Base-by-base conservation (phyloP, 139 green algal species). In the Tetradesmus obliquus region DNA sequence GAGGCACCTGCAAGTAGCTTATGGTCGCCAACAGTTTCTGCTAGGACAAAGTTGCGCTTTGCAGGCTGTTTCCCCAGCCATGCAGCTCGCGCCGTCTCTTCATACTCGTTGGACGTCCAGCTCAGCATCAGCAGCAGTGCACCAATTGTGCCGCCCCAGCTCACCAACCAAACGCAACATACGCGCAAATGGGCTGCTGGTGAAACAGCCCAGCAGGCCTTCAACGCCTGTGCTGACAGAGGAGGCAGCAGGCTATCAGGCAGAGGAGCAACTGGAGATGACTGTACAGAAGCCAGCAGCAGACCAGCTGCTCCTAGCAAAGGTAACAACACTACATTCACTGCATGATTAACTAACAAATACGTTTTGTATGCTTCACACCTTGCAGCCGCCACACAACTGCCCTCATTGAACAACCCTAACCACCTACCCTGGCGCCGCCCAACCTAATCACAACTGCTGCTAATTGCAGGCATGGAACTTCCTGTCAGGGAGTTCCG, bases 391-490 rank as follows among this genome's bases (percentile, higher is more conserved):
- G 7, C 8, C 8, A 8, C 57, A 9, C 8, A 66, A 66, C 57
- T 66, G 57, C 57, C 57, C 57, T 8, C 57, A 66, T 9, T 9
- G 2, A 76, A 24, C 12, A n/a, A 76, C 66, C 66, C 15, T 76
- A 76, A 76, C 66, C 66, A 76, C 3, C 32, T 45, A 45, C 66
- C 66, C 66, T 24, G 66, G 66, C 60, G 2, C 57, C 6, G 57
- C 57, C 8, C 57, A 66, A 13, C 8, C 57, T 66, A 13, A 9
- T 66, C 57, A 45, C 8, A 66, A 66, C 57, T 9, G 9, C 15
- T 87, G 53, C 32, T 90, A n/a, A 53, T 12, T n/a, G n/a, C 88
- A 91, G 88, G 76, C 55, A 12, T 91, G 55, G 54, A 87, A 91
- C 79, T 91, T 91, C 60, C 32, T 91, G 24, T 7, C 60, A 12